Percentiles rank a stretch among this genome's conserved stretches.
Conservation (phyloP, 2,329 filamentous ascomycete genomes). For the Rhynchosporium graminicola region DNA sequence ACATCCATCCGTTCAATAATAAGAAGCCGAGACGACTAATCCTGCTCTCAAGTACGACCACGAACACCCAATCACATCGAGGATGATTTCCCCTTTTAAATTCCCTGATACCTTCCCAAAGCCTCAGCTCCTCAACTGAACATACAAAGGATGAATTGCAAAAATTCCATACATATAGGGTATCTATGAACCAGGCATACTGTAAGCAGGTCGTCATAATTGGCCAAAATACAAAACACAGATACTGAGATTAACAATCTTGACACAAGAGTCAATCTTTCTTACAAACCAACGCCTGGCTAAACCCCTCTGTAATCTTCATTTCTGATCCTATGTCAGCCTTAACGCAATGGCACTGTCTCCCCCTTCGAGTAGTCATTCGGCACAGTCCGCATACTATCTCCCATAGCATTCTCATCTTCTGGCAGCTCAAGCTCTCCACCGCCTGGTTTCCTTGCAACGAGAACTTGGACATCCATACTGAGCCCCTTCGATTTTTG, state of each 20-base stretch:
- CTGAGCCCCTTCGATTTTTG: conserved; percentile 31
- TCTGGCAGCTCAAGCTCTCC: conserved; percentile 15
- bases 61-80: not conserved
- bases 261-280: not conserved
- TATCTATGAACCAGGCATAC: conserved; percentile 17
- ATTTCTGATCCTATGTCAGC: not conserved
- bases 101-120: not conserved
- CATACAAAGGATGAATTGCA: not conserved
- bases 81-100: not conserved
- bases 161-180: conserved; percentile 13
- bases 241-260: not conserved
- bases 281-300: conserved; percentile 11
- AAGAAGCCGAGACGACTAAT: not conserved
- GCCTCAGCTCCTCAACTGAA: not conserved
- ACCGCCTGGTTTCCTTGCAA: conserved; percentile 35
- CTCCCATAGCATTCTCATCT: conserved; percentile 17
- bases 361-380: not conserved
- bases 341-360: not conserved
- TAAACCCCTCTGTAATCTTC: not conserved
- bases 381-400: conserved; percentile 18
- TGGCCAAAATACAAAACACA: conserved; percentile 5
- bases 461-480: conserved; percentile 30
- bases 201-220: conserved; percentile 10
- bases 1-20: too few species aligned
- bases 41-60: not conserved